Evolutionary conservation across 83 land plant species (phyloP), one percentile per base, ranked within the genome.

Genomic region (Picea engelmannii): DNA sequence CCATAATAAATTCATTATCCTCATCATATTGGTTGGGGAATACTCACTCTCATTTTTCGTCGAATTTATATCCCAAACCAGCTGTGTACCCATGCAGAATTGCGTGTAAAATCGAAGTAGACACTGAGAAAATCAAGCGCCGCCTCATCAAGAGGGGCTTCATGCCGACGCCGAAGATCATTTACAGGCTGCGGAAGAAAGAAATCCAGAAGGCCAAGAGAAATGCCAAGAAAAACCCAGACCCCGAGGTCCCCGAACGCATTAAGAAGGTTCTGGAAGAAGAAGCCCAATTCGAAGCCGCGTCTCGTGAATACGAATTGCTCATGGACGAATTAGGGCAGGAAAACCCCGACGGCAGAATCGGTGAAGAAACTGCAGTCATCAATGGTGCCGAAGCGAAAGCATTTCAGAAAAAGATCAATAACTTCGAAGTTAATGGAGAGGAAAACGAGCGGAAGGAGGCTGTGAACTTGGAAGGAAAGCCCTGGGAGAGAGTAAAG

Each of bases 131-230:
- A 12, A 66, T 88, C 27, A 83, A 85, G 64, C 88, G 66, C 18
- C 81, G 77, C 11, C 91, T 91, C 76, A 63, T 87, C 49, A 68
- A 81, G 40, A 62, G 82, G 38, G 93, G 93, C 55, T 87, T 89
- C 49, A 24, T 21, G 60, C 91, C 93, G 17, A 91, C 93, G 18
- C 93, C 93, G 83, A 91, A 84, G 81, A 85, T 91, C 85, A 69
- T 91, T 85, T 89, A 84, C 76, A 74, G 58, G 47, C 81, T 91
- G 82, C 86, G 85, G 70, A 91, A 89, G 76, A 91, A 89, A 68
- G 85, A 91, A 65, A 66, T 79, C 74, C 93, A 87, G 52, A 91
- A 91, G 44, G 27, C 80, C 78, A 52, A 70, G 82, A 81, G 63
- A 58, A 78, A 61, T 64, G 44, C 38, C 62, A 79, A 75, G 25